A percentile compares a stretch with the other conserved stretches of the same genome.
These are phyloP conservation scores for Colletotrichum sp. DNA, from an alignment of 2,329 filamentous ascomycete species.

Conservation along the genomic window DNA sequence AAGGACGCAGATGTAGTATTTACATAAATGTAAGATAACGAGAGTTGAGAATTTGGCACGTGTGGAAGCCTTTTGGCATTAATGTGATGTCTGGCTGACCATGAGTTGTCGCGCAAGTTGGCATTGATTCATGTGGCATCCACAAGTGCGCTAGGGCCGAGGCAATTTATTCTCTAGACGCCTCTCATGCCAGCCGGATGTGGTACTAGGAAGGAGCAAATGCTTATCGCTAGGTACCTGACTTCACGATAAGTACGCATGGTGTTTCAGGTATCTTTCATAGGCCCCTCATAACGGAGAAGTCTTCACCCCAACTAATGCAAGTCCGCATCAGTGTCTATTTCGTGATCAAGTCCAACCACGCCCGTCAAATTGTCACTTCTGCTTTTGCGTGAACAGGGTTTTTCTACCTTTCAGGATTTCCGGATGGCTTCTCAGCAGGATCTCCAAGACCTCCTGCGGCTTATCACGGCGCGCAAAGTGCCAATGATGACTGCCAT, in stretches of 20 bases:
- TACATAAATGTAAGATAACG: constrained; percentile 14
- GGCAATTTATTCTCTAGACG: neutral
- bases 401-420: neutral
- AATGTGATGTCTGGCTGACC: neutral
- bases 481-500: constrained; percentile 65
- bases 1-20: constrained; percentile 2
- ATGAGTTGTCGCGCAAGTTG: neutral
- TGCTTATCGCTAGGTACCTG: neutral
- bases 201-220: neutral
- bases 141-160: neutral
- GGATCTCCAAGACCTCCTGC: constrained; percentile 66
- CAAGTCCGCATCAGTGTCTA: neutral
- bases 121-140: neutral
- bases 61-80: neutral
- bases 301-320: neutral
- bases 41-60: neutral
- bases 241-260: neutral
- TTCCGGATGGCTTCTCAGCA: constrained; percentile 59
- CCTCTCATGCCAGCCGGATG: neutral
- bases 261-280: neutral
- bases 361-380: neutral
- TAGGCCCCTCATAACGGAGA: neutral
- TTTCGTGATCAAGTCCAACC: neutral
- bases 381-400: neutral
- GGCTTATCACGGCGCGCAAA: constrained; percentile 63